Percentiles rank a stretch among this genome's conserved stretches.
These are phyloP conservation scores for Xanthoparmelia taractica DNA, from an alignment of 495 filamentous ascomycete species.

Conservation along the genomic window DNA sequence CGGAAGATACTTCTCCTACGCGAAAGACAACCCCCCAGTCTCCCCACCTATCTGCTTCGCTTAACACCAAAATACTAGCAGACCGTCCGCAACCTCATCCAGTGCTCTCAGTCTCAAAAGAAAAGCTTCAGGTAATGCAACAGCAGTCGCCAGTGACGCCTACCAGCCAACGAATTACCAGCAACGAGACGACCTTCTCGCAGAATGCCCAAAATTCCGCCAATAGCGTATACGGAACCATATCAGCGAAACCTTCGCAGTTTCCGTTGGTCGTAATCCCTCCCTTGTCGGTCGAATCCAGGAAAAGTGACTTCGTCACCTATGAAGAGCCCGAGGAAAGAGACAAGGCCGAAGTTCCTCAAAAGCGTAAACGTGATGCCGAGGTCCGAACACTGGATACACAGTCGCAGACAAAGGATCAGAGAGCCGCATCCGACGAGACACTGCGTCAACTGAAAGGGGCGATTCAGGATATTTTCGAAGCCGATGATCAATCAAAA, in stretches of 20 bases:
- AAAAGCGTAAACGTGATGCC: constrained; percentile 26
- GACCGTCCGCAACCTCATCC: neutral
- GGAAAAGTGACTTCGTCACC: constrained; percentile 15
- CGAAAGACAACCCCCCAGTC: neutral
- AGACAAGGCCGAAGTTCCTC: constrained; percentile 1
- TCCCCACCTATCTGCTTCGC: neutral
- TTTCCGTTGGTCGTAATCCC: constrained; percentile 23
- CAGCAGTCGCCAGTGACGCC: constrained; percentile 13
- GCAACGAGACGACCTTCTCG: neutral
- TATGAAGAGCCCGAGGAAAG: constrained; percentile 13
- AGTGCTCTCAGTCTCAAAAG: neutral
- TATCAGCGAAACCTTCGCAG: neutral
- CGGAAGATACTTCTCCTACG: constrained; percentile 17
- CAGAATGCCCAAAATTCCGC: constrained; percentile 4
- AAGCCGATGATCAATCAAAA: constrained; percentile 64
- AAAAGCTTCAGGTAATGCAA: neutral
- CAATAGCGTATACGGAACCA: constrained; percentile 1
- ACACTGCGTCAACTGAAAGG: constrained; percentile 59
- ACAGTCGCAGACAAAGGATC: constrained; percentile 46
- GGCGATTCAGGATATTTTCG: constrained; percentile 65
- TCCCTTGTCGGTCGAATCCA: constrained; percentile 14
- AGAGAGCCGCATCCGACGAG: constrained; percentile 71
- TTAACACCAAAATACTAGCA: neutral
- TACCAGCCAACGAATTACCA: neutral
- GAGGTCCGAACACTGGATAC: constrained; percentile 30